Base-by-base conservation (phyloP, 768 basidiomycete genomes). In the Melanogaster broomeanus region DNA sequence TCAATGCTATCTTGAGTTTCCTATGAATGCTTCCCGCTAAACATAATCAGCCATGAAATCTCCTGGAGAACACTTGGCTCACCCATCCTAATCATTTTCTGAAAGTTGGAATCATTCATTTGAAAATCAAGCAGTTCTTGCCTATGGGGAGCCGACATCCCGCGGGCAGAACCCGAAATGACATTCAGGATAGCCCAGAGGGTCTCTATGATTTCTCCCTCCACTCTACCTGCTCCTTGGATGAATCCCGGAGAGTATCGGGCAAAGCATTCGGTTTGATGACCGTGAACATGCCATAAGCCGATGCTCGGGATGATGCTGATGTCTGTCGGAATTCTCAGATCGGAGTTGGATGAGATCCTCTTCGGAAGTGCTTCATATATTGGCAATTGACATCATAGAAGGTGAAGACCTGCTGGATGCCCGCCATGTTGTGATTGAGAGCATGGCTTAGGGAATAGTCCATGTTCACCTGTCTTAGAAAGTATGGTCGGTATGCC, bases 251-350 rank as follows among this genome's bases (percentile, higher is more conserved):
- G 41, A 3, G 25, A 6, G 28, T 51, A 55, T 16, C 31, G 0
- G 2, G 35, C 44, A 11, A 60, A 62, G 45, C 71, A 72, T 21
- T 65, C 33, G 0, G 55, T 42, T 13, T 49, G 45, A 45, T 68
- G 64, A 0, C 42, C 67, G 45, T 68, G 65, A 0, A 68, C 53
- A 40, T 69, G 63, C 50, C 62, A 68, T 0, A 63, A 48, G 0
- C 65, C 59, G 8, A 70, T 67, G 3, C 56, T 63, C 0, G 33
- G 43, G 0, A 56, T 45, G 4, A 69, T 52, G 1, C 48, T 25
- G 0, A 58, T 0, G 1, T 28, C 34, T 0, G 18, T 1, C 0
- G 54, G 54, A 12, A 58, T 28, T 45, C 0, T 12, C 15, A 2
- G 1, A 45, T 2, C 11, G 7, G 13, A 2, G 6, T 0, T 3